These are phyloP conservation scores for Teunomyces atbi DNA, from an alignment of 805 yeast genomes.

Conservation along the genomic window DNA sequence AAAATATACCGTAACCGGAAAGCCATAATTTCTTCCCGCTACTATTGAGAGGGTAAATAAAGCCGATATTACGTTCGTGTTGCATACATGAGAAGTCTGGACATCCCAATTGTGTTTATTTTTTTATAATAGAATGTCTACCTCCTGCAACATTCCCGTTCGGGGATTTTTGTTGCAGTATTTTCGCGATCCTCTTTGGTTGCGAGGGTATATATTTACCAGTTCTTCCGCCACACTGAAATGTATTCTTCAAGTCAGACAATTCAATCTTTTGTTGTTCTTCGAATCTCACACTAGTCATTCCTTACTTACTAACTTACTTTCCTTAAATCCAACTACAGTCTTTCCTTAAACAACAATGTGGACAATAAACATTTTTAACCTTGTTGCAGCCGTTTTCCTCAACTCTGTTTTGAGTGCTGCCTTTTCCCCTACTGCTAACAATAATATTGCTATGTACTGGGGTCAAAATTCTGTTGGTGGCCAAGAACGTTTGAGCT, in stretches of 20 bases:
- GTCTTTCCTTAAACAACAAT: constrained; percentile 3
- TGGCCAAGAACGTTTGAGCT: constrained; percentile 11
- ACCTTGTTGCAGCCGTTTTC: constrained; percentile 6
- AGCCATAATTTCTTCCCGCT: neutral
- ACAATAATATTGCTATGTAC: constrained; percentile 15
- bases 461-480: constrained; percentile 18
- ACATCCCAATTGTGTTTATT: neutral
- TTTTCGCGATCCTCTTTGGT: neutral
- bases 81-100: constrained; percentile 3
- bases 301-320: constrained; percentile 3
- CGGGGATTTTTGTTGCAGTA: neutral
- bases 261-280: neutral
- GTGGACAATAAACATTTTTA: constrained; percentile 7
- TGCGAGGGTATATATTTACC: neutral
- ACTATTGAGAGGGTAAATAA: too few species aligned
- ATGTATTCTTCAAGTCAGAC: neutral
- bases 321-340: constrained; percentile 2
- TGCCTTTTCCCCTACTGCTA: constrained; percentile 10
- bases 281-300: neutral
- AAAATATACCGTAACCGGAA: neutral
- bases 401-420: constrained; percentile 8
- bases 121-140: neutral
- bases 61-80: neutral
- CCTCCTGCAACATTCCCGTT: neutral
- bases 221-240: neutral